Base-by-base conservation (phyloP, 1,284 basidiomycete species). In the Boletellus sp. region DNA sequence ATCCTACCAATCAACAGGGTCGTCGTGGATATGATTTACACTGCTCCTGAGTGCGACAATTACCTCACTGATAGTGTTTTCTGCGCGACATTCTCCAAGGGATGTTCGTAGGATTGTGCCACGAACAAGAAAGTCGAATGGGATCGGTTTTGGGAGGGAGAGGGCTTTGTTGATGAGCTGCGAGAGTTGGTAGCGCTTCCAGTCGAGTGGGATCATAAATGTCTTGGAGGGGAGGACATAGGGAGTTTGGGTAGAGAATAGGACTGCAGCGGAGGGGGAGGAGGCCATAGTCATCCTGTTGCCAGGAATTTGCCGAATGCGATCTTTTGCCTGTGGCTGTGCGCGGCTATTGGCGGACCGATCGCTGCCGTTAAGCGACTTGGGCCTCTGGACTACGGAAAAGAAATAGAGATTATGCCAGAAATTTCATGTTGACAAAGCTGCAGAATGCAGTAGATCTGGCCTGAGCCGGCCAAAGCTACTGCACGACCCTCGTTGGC, bases 151-250 rank as follows among this genome's bases (percentile, higher is more conserved):
- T 0, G 77, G 60, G 10, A 92, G 78, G 1, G 79, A 77, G 14
- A 99, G 76, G 1, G 95, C 90, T 63, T 96, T 95, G 74, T 99
- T 99, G 55, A 99, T 86, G 38, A 98, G 84, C 54, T 97, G 94
- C 0, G 94, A 98, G n/a, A 99, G 86, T 63, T 98, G 95, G 64
- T 90, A 96, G 14, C 94, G 84, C 47, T 80, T 82, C 94, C 94
- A 99, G 66, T 82, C 75, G 2, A 84, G 74, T 0, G 95, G 95
- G 20, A 99, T 88, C 81, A 98, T 87, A 67, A 94, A 98, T 60
- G 93, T 94, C 63, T 93, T 89, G 1, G 84, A 75, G 0, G 94
- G 95, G 20, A 99, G 82, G 11, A 82, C 78, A 68, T 94, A 92
- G 1, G 74, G 69, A 0, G 87, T 87, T 49, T 87, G 78, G 0